Evolutionary conservation across 1,284 basidiomycete genomes (phyloP).

Genomic region (Tremellales sp.): DNA sequence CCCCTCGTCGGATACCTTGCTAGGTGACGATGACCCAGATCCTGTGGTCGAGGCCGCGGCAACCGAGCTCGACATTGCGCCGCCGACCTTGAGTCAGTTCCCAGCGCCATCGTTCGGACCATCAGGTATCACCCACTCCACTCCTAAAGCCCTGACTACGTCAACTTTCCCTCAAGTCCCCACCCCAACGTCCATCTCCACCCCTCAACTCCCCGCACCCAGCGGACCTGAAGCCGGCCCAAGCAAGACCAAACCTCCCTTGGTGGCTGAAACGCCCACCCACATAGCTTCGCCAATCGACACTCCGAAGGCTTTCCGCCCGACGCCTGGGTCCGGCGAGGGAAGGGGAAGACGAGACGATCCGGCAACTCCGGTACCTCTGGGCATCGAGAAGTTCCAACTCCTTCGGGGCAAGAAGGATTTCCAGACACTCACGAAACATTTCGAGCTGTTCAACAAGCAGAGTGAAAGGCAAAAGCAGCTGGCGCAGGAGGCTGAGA

Average conservation of each 20-base stretch:
- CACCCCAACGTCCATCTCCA: conserved; percentile 1
- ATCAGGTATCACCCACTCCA: conserved; percentile 9
- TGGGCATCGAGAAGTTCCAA: conserved; percentile 16
- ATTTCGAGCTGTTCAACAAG: conserved; percentile 21
- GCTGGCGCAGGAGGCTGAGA: not conserved
- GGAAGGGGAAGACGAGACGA: conserved; percentile 24
- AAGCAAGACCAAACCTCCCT: not conserved
- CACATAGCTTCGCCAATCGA: conserved; percentile 29
- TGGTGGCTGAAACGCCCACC: conserved; percentile 10
- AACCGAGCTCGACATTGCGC: not conserved
- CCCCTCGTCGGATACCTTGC: not conserved
- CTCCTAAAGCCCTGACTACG: conserved; percentile 5
- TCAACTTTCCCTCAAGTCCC: conserved; percentile 16
- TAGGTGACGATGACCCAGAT: not conserved
- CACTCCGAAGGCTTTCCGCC: conserved; percentile 16
- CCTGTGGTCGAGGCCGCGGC: no score
- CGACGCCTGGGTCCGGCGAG: no score
- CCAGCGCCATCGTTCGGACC: conserved; percentile 11
- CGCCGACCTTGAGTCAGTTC: not conserved
- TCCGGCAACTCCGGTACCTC: conserved; percentile 26
- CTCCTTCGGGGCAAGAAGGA: conserved; percentile 22
- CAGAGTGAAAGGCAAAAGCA: conserved; percentile 6
- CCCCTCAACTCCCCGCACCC: not conserved
- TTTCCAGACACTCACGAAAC: conserved; percentile 27
- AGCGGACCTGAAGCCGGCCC: not conserved